Conservation (phyloP, 495 filamentous ascomycete species). For the Tuber microsphaerosporum region DNA sequence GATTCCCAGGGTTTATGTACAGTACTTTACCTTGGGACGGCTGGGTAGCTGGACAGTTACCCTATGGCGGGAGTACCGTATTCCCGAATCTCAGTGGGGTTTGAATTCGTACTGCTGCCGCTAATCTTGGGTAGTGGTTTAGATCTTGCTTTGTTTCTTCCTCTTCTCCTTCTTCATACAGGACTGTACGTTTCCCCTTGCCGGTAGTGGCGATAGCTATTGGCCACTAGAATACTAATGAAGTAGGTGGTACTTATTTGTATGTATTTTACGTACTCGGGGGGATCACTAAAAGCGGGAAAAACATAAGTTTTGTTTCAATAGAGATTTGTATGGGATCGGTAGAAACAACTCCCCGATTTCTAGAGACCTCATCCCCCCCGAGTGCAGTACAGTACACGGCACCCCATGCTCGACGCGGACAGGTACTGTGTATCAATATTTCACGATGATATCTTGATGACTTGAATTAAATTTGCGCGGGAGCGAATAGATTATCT, state of each 20-base stretch:
- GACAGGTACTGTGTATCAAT: not conserved
- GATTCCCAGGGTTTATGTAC: slow-evolving; percentile 1
- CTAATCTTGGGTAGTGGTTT: not conserved
- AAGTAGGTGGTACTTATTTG: not conserved
- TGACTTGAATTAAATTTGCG: not conserved
- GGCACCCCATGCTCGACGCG: not conserved
- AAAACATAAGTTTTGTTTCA: too few relatives aligned
- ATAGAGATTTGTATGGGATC: too few relatives aligned
- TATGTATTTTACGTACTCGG: not conserved
- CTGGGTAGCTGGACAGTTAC: not conserved
- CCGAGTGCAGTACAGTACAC: not conserved
- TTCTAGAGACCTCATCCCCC: too few relatives aligned
- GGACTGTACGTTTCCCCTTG: not conserved
- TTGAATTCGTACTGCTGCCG: slow-evolving; percentile 1
- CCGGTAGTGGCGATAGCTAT: not conserved
- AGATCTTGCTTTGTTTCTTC: not conserved
- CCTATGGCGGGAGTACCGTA: not conserved
- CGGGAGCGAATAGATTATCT: not conserved
- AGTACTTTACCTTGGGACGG: not conserved
- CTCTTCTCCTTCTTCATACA: not conserved
- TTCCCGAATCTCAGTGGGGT: not conserved
- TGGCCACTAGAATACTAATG: not conserved
- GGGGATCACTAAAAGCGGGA: too few relatives aligned
- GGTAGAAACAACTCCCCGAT: too few relatives aligned
- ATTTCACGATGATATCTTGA: not conserved